Base-by-base conservation (phyloP, 228 moss, liverwort and hornwort genomes). In the Sphagnum fallax region DNA sequence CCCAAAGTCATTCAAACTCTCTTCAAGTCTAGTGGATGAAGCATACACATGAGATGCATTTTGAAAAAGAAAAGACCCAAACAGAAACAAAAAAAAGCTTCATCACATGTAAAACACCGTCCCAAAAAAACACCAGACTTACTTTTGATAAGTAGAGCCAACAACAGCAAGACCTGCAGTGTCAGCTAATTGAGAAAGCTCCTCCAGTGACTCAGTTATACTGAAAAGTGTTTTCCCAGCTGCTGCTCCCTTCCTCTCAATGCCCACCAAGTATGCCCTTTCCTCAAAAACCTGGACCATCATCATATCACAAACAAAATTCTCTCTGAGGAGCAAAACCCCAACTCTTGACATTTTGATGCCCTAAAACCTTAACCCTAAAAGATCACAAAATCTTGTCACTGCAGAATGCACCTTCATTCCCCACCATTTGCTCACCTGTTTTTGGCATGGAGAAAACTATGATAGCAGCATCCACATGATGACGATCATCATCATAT, bases 121-220 rank as follows among this genome's bases (percentile, higher is more conserved):
- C 32, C 32, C 32, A 32, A 32, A 32, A 32, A 32, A 32, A 32
- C 32, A 32, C 2, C 32, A n/a, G 52, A 75, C 80, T 73, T 82
- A 91, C 93, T 91, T 98, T 75, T 98, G 98, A 73, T 87, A 93
- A 51, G 98, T 98, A 52, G 98, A 94, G 16, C 98, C 98, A 67
- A 98, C 86, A 55, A 98, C 84, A 32, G 85, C 66, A 50, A 98
- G 89, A 64, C 98, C 98, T n/a, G 98, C 98, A 64, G 98, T 98
- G 73, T 98, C 93, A 57, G 92, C 98, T 67, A 98, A 77, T 76
- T 98, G 93, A 64, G 83, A 83, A 66, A 98, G 89, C 83, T 98
- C 98, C 75, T 87, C 85, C 79, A 98, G 73, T 4, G 98, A 98
- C 64, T 98, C 93, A 15, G 81, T 16, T 61, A 93, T 86, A 64